Percentiles rank a stretch among this genome's conserved stretches.
phyloP scores from a whole-genome alignment of 768 basidiomycete genomes.

The Gloeostereum incarnatum region DNA sequence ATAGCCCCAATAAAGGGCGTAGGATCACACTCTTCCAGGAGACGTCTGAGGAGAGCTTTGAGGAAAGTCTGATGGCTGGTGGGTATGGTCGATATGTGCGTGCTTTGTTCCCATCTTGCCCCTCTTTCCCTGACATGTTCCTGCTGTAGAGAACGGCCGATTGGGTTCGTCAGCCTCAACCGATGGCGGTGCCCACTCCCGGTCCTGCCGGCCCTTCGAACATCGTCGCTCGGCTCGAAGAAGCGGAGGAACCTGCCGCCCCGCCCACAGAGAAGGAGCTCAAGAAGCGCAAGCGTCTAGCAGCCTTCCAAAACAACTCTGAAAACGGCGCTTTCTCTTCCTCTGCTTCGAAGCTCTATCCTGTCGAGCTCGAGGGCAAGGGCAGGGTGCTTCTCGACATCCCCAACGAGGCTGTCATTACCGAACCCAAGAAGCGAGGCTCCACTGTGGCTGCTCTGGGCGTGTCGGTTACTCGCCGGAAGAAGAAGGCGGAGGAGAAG shows the following conservation, averaged over 20 bases:
- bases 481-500: slow-evolving; percentile 10
- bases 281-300: slow-evolving; percentile 58
- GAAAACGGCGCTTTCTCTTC: slow-evolving; percentile 19
- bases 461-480: slow-evolving; percentile 7
- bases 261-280: slow-evolving; percentile 51
- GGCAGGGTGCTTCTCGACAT: slow-evolving; percentile 65
- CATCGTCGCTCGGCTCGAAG: slow-evolving; percentile 30
- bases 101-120: slow-evolving; percentile 7
- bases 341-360: slow-evolving; percentile 34
- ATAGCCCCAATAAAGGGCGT: slow-evolving; percentile 65
- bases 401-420: slow-evolving; percentile 27
- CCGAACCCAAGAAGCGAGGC: slow-evolving; percentile 24
- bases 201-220: slow-evolving; percentile 31
- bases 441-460: slow-evolving; percentile 11
- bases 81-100: slow-evolving; percentile 72
- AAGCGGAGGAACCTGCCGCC: slow-evolving; percentile 19
- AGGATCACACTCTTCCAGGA: slow-evolving; percentile 72
- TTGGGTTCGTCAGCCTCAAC: slow-evolving; percentile 50
- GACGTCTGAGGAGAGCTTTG: slow-evolving; percentile 77
- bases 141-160: slow-evolving; percentile 41
- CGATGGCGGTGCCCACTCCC: slow-evolving; percentile 30
- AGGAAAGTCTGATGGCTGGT: slow-evolving; percentile 76
- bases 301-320: slow-evolving; percentile 49
- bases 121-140: slow-evolving; percentile 6
- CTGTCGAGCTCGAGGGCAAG: slow-evolving; percentile 57